Evolutionary conservation across 2,329 filamentous ascomycete species (phyloP).

Genomic region (Mycosphaerella sp.): DNA sequence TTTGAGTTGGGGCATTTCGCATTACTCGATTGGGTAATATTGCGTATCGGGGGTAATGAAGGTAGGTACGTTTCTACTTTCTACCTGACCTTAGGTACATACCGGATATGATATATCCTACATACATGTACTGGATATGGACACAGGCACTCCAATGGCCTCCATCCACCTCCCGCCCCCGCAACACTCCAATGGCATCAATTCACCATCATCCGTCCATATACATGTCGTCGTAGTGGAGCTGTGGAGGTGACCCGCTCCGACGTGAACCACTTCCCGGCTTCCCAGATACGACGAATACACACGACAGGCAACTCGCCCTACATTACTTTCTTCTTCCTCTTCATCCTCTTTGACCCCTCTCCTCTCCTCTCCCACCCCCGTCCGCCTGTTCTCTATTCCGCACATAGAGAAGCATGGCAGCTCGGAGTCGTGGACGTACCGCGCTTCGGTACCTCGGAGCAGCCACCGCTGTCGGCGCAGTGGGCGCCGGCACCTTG

Average conservation of each 20-base stretch:
- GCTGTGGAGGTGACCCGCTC: neutral
- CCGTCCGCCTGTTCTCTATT: neutral
- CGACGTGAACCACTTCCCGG: constrained; percentile 15
- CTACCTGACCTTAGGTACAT: too few species aligned
- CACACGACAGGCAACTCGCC: too few species aligned
- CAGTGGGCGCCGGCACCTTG: constrained; percentile 50
- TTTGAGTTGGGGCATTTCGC: too few species aligned
- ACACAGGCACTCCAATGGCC: too few species aligned
- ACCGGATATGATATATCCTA: too few species aligned
- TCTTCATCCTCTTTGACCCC: too few species aligned
- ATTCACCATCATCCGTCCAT: constrained; percentile 11
- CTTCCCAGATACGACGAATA: constrained; percentile 1
- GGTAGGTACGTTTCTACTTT: too few species aligned
- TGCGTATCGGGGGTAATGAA: too few species aligned
- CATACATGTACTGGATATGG: too few species aligned
- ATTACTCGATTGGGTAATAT: too few species aligned
- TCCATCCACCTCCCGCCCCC: neutral
- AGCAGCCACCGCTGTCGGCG: constrained; percentile 52
- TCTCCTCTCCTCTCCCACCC: too few species aligned
- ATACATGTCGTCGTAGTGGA: constrained; percentile 5
- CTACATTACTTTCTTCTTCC: neutral
- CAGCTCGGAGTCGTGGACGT: constrained; percentile 23
- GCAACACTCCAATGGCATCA: constrained; percentile 1
- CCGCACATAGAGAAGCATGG: constrained; percentile 18
- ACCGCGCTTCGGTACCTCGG: constrained; percentile 50